Base-by-base conservation (phyloP, 495 filamentous ascomycete species). In the Emericellopsis terricola region DNA sequence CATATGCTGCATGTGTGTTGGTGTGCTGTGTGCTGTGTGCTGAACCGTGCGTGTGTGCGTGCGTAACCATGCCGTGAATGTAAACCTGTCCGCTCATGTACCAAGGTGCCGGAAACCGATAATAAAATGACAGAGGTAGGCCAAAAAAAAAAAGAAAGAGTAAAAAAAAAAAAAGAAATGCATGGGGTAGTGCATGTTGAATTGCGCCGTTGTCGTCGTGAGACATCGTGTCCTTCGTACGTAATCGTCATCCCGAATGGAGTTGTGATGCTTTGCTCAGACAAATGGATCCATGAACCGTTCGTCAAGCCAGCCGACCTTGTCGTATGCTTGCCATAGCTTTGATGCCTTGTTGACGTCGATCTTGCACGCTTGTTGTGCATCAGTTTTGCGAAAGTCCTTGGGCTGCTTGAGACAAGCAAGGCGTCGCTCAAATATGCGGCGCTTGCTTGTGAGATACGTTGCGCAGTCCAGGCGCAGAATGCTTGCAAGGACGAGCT, bases 331-430 rank as follows among this genome's bases (percentile, higher is more conserved):
- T 28, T 76, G 74, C 84, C 84, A 94, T 33, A 97, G 67, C 53
- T 89, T 91, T 45, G 82, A 92, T 18, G 89, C 85, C 65, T 97
- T 97, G 62, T 94, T 94, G 53, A 94, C 89, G 51, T 97, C 89
- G 40, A 94, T 94, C 64, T 91, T 91, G 70, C 84, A 93, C 17
- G 83, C 83, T 52, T 92, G 82, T 53, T 97, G 89, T 20, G 84
- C 81, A 51, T 94, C 81, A n/a, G 89, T 94, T 71, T 94, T 97
- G 41, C 82, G 69, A 48, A 97, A 97, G 47, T 89, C 81, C 55
- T 92, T 89, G 44, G 69, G 68, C 31, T 75, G 71, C 31, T 55
- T 55, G 28, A 81, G 56, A 15, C 78, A 70, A 30, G 76, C 69
- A 33, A 83, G 64, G 18, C 82, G 76, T 34, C 71, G 72, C 20